Evolutionary conservation across 495 filamentous ascomycete species (phyloP), one percentile per base, ranked within the genome.

Genomic region (Aspergillus mulundensis): DNA sequence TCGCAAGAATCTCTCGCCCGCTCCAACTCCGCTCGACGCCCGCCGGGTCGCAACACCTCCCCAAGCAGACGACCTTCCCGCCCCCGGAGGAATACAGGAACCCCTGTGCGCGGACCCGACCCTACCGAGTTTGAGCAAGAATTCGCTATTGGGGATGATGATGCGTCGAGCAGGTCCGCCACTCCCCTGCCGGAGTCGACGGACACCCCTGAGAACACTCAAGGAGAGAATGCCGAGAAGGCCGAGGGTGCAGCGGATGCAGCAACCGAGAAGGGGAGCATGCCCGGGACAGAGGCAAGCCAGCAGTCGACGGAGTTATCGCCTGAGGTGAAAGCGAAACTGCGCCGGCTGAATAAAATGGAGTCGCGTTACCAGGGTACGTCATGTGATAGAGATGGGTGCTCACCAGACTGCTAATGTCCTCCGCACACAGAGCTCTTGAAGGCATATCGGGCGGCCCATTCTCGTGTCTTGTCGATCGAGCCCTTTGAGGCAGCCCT

Each of bases 401-500:
- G 28, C 28, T 3, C 15, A 1, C 23, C 16, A 11, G 1, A n/a
- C 43, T 36, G 48, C 28, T 56, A 51, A 53, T 34, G 10, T 21
- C 10, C 16, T 6, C 12, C 14, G 18, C 40, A 7, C 50, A 10
- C 58, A 95, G 94, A 97, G 61, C 80, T 98, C 0, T 78, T 97
- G 48, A 87, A 90, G 39, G 94, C 91, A 2, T 98, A 98, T 69
- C 85, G 90, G 46, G 83, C 89, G 46, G 93, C 93, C 4, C 94
- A 97, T 72, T 84, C 89, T 25, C 84, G 90, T 25, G 88, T 90
- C 25, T 78, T 85, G 6, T 81, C 85, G 2, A 95, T 97, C 63
- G 94, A 97, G 64, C 87, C 88, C 0, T 97, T 98, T 63, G 94
- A 98, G 74, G 88, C 88, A 44, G 83, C 87, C 2, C 78, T 98